Conservation (phyloP, 352 stramenopile genomes). For the Pythium grandisporangium region DNA sequence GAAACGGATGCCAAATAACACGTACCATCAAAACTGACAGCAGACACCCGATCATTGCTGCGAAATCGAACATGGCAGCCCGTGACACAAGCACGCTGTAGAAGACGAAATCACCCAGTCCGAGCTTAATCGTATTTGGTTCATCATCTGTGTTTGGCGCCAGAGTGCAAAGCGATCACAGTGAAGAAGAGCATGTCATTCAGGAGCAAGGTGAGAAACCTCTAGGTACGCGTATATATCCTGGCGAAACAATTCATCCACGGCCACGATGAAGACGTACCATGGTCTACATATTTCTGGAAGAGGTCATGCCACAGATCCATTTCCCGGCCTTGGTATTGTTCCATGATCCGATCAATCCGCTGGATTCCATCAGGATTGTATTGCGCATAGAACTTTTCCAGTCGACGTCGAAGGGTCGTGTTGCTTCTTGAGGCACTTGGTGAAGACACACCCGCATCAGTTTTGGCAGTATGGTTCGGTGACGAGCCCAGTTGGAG, state of each 20-base stretch:
- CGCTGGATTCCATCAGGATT: constrained; percentile 53
- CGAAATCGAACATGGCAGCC: constrained; percentile 94
- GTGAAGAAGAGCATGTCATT: no score
- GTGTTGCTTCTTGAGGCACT: no score
- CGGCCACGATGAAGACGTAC: no score
- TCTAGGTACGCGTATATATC: no score
- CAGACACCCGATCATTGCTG: constrained; percentile 91
- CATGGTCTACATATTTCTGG: constrained; percentile 77
- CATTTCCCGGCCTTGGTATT: constrained; percentile 60
- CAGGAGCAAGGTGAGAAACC: no score
- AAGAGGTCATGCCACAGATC: constrained; percentile 74
- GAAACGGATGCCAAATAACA: constrained; percentile 1
- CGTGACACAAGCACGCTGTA: constrained; percentile 97
- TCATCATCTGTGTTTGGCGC: no score
- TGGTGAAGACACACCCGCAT: no score
- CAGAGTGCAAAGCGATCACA: no score
- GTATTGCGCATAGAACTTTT: constrained; percentile 58
- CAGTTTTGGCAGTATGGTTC: no score
- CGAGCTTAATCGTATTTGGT: constrained; percentile 89
- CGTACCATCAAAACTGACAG: constrained; percentile 90
- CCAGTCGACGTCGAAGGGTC: constrained; percentile 26
- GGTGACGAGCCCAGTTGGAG: constrained; percentile 19
- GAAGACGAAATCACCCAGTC: constrained; percentile 99
- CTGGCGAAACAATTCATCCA: no score
- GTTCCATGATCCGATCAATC: constrained; percentile 66